Percentiles rank a stretch among this genome's conserved stretches.
Evolutionary conservation across 148 eudicot species (phyloP).

Genomic region (Camellia lanceoleosa): DNA sequence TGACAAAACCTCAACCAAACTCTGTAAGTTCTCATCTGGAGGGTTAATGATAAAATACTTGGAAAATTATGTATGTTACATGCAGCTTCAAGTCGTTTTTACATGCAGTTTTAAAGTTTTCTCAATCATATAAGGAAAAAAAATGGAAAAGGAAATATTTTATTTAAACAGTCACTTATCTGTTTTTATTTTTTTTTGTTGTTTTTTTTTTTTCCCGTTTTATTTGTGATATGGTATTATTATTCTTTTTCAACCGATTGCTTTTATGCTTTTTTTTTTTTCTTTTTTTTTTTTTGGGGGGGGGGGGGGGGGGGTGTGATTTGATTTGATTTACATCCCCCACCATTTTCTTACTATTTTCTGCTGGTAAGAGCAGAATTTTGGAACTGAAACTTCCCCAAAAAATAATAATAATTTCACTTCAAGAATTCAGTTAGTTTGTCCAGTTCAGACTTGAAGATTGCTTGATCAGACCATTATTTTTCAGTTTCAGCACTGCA

Average conservation of each 20-base stretch:
- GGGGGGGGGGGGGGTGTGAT: no score
- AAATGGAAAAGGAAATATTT: background rate
- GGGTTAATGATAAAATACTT: conserved; percentile 40
- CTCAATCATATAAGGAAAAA: background rate
- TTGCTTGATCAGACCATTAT: background rate
- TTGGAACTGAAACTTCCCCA: background rate
- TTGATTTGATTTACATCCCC: background rate
- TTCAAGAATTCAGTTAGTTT: background rate
- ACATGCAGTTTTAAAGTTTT: background rate
- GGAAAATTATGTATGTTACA: conserved; percentile 7
- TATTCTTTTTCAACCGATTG: no score
- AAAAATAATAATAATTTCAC: background rate
- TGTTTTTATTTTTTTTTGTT: background rate
- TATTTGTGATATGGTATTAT: no score
- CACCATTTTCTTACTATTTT: background rate
- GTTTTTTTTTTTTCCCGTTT: no score
- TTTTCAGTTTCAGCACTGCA: background rate
- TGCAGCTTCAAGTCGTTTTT: background rate
- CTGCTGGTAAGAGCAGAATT: background rate
- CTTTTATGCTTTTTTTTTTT: no score
- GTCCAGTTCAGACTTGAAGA: background rate
- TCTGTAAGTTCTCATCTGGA: conserved; percentile 45
- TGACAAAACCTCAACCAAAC: conserved; percentile 38
- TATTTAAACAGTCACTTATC: conserved; percentile 3
- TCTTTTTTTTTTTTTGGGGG: no score